Evolutionary conservation across 192 early-diverging fungal species (phyloP).

Genomic region (Coemansia sp.): DNA sequence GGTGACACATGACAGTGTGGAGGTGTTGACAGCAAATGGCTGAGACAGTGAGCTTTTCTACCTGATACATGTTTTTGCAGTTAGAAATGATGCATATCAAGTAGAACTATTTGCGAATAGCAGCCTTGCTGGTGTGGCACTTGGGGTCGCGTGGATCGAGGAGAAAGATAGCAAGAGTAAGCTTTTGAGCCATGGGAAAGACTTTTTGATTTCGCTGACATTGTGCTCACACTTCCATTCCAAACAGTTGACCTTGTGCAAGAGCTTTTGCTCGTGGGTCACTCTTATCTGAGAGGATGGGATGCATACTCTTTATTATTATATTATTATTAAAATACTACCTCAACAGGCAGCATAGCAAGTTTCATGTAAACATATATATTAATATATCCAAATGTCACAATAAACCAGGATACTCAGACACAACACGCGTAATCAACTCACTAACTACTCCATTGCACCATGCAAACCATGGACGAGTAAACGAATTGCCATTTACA

Average conservation of each 20-base stretch:
- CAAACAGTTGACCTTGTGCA: slow-evolving; percentile 92
- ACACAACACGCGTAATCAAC: slow-evolving; percentile 11
- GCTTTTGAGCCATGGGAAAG: slow-evolving; percentile 79
- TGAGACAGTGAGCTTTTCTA: slow-evolving; percentile 82
- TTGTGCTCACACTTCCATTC: slow-evolving; percentile 87
- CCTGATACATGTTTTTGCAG: slow-evolving; percentile 75
- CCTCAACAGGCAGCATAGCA: no score
- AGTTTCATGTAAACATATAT: not conserved
- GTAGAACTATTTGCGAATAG: slow-evolving; percentile 86
- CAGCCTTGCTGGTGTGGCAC: slow-evolving; percentile 73
- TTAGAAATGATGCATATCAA: slow-evolving; percentile 81
- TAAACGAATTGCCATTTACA: slow-evolving; percentile 23
- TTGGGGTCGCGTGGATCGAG: slow-evolving; percentile 86
- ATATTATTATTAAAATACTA: no score
- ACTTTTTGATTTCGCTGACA: slow-evolving; percentile 79
- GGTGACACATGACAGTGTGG: slow-evolving; percentile 90
- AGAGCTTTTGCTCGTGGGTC: no score
- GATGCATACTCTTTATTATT: no score
- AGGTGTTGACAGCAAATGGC: slow-evolving; percentile 90
- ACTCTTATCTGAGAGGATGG: no score
- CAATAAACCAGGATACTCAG: not conserved
- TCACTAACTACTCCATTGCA: slow-evolving; percentile 65
- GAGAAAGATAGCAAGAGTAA: slow-evolving; percentile 82
- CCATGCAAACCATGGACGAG: slow-evolving; percentile 66
- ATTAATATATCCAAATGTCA: not conserved